Evolutionary conservation across 2,329 filamentous ascomycete species (phyloP), one percentile per base, ranked within the genome.

Genomic region (Parascedosporium putredinis): DNA sequence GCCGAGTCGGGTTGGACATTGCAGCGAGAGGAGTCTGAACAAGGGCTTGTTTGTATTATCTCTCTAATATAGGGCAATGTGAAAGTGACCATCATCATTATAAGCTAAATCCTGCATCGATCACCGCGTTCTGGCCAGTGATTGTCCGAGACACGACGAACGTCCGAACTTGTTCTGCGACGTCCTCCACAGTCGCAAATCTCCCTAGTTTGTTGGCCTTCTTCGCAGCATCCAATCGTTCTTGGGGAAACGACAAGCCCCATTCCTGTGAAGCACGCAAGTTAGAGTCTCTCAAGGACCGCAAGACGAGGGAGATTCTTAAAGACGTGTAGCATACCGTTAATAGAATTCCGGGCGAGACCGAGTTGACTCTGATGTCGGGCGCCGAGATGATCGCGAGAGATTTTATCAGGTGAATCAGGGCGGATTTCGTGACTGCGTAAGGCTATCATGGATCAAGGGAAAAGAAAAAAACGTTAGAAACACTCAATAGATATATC

Each of bases 251-350:
- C 20, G 47, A 50, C 9, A 50, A 38, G 2, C 47, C 47, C 47
- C 47, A 50, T 27, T 50, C 47, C 47, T 50, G 29, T 14, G 3
- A n/a, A n/a, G n/a, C n/a, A n/a, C n/a, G n/a, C n/a, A n/a, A n/a
- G n/a, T n/a, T n/a, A n/a, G n/a, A n/a, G n/a, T n/a, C n/a, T n/a
- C n/a, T n/a, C n/a, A n/a, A n/a, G n/a, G n/a, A n/a, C n/a, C n/a
- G n/a, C n/a, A n/a, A n/a, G n/a, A n/a, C n/a, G n/a, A n/a, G n/a
- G n/a, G n/a, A n/a, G n/a, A n/a, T n/a, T n/a, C n/a, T n/a, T n/a
- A n/a, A n/a, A n/a, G n/a, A n/a, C n/a, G 10, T 9, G 22, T 5
- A 45, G n/a, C 16, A 4, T 27, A 45, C 43, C n/a, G 43, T 45
- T 20, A 45, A 45, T 9, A 45, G 43, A 31, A 45, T 27, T 14